Base-by-base conservation (phyloP, 352 stramenopile species). In the Phytophthora pisi region DNA sequence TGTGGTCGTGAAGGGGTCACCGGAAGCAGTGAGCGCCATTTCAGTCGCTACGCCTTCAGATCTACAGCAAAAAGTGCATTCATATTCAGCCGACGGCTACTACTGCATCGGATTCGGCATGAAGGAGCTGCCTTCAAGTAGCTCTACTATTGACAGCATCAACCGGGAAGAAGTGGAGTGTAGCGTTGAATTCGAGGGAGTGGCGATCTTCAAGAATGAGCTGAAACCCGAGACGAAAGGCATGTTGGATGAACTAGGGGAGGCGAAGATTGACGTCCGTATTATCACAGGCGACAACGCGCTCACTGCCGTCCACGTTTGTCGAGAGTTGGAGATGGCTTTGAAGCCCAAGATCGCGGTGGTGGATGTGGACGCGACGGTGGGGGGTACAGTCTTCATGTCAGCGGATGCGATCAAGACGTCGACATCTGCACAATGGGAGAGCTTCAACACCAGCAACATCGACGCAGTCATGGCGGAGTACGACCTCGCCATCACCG, bases 211-310 rank as follows among this genome's bases (percentile, higher is more conserved):
- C 75, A 71, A 89, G 61, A 96, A 96, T 50, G 64, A 75, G 20
- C 67, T 95, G 30, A 88, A 85, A 64, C 62, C 78, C 3, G 79
- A 95, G 26, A 79, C 82, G 9, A 70, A 74, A 34, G 72, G 65
- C 3, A 86, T 96, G 51, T 57, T 96, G 9, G 34, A 78, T 7
- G 69, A 77, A 62, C 74, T 98, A 7, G 63, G 81, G 13, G 67
- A 66, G n/a, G 87, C 81, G 28, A 73, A 82, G 18, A 82, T 96
- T 36, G 66, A 80, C 8, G 74, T 81, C 28, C 77, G 75, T 1
- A 91, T 96, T 54, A 86, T 95, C 28, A 95, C 89, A 0, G 86
- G 86, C 0, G 86, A 95, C 52, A 86, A 83, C 26, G 70, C 71
- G 9, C 57, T 80, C 3, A 89, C 77, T 1, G 81, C 71, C 1